Percentiles rank a stretch among this genome's conserved stretches.
phyloP scores from a whole-genome alignment of 352 stramenopile genomes.

The Pythium sukuiense region DNA sequence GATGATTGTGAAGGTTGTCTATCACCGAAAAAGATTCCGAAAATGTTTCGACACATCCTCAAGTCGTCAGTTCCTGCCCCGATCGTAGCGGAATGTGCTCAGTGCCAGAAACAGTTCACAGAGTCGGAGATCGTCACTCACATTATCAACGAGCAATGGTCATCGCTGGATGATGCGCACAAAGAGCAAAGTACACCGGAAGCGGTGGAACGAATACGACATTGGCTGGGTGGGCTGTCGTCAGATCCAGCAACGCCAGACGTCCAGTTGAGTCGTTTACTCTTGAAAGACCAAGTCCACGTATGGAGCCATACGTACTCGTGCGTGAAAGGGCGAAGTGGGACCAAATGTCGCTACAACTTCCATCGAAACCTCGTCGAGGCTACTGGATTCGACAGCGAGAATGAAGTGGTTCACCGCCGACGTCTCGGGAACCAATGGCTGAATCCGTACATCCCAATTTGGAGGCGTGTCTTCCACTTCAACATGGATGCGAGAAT shows the following conservation, averaged over 20 bases:
- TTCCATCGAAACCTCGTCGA: conserved; percentile 11
- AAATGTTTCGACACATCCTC: too few relatives aligned
- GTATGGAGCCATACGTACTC: conserved; percentile 11
- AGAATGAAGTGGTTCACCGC: conserved; percentile 16
- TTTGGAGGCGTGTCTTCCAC: conserved; percentile 26
- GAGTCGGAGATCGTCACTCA: not conserved
- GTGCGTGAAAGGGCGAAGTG: conserved; percentile 12
- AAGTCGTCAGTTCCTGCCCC: not conserved
- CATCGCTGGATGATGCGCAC: conserved; percentile 1
- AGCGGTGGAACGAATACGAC: conserved; percentile 2
- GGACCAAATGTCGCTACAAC: conserved; percentile 17
- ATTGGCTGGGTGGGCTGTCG: conserved; percentile 16
- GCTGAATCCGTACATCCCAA: conserved; percentile 22
- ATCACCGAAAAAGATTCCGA: too few relatives aligned
- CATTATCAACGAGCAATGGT: not conserved
- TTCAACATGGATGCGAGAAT: conserved; percentile 36
- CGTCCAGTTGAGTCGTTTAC: conserved; percentile 19
- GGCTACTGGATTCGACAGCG: conserved; percentile 6
- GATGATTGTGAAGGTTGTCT: too few relatives aligned
- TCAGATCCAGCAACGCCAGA: not conserved
- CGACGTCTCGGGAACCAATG: conserved; percentile 26
- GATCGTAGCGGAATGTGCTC: conserved; percentile 3
- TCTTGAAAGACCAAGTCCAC: conserved; percentile 19
- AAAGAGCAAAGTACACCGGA: conserved; percentile 1
- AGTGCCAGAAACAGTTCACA: conserved; percentile 4